Evolutionary conservation across 2,329 filamentous ascomycete genomes (phyloP), one percentile per base, ranked within the genome.

Genomic region (Penicillium sp.): DNA sequence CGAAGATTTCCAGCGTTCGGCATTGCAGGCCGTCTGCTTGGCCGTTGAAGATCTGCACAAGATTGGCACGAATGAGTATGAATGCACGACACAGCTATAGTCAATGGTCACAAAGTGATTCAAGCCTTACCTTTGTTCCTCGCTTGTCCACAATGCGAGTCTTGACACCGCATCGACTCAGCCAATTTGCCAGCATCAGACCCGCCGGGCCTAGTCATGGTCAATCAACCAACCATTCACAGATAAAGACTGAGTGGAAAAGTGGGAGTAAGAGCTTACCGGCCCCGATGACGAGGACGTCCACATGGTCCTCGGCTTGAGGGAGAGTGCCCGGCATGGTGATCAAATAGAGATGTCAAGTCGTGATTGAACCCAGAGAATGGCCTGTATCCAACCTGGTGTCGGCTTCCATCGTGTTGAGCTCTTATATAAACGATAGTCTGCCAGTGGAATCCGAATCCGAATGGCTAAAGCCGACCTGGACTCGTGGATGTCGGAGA

Each of bases 1-100:
- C 87, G 56, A 91, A 85, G n/a, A 91, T 89, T 71, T 92, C 87
- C 2, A 90, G 78, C 0, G 86, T 89, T 1, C 88, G 85, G 62
- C 83, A 85, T 73, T 90, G 86, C 2, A 89, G 77, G 1, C 84
- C 85, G 62, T 83, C 82, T 2, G 81, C 81, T 63, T 82, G 80
- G 19, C 75, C 74, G n/a, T 69, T 70, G 47, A 68, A 60, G 11
- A 63, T 59, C 55, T 61, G 50, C 10, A 7, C 4, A 31, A 11
- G 31, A 31, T 31, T 31, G 1, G 24, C 24, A 7, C 11, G 14
- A 9, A 14, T 13, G 6, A 40, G 41, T n/a, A 31, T n/a, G 24
- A 9, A 4, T 33, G 11, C 13, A n/a, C 37, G 1, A 27, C 22
- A 24, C n/a, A 1, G 6, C 19, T 31, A 27, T 4, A 36, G 16